Base-by-base conservation (phyloP, 352 stramenopile species). In the Phytophthora foliorum region DNA sequence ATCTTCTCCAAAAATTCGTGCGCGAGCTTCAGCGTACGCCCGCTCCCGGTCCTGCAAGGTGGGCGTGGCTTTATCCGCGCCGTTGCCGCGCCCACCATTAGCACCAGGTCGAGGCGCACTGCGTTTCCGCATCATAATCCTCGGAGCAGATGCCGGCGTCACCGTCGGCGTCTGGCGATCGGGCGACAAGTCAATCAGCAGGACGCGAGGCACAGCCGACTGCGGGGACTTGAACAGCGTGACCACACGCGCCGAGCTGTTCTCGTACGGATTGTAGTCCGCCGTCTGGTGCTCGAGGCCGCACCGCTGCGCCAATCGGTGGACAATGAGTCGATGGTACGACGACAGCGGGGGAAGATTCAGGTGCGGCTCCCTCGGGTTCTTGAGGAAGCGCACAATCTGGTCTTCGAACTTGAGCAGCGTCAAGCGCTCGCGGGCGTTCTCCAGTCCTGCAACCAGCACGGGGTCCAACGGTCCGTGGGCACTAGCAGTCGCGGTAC, bases 241-340 rank as follows among this genome's bases (percentile, higher is more conserved):
- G 61, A 98, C 96, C 0, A 94, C 86, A 0, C 89, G 83, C 36
- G 82, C 74, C 8, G 86, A 80, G 62, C 87, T 92, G 63, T 81
- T 75, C 46, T 95, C 89, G 42, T 89, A 91, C 29, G 79, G 66
- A 32, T 82, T 88, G 44, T 89, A 89, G 11, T 96, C 89, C 2
- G 79, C 82, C 0, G 86, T 96, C 68, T 98, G 93, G 59, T 98
- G 86, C 38, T 95, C 81, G 51, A 99, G 84, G 11, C 74, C 71
- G 73, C 97, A 99, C n/a, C 96, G 87, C 67, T 99, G 92, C 0
- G 92, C 95, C 29, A 99, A 81, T 1, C 96, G 91, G 78, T 99
- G 96, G 8, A 98, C 71, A 70, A 97, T 94, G 9, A 97, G 80
- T 6, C 90, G 89, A 62, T 97, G 89, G 63, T 94, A 96, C 24